Percentiles rank a stretch among this genome's conserved stretches.
phyloP scores from a whole-genome alignment of 2,329 filamentous ascomycete genomes.

The Pyrenophora seminiperda region DNA sequence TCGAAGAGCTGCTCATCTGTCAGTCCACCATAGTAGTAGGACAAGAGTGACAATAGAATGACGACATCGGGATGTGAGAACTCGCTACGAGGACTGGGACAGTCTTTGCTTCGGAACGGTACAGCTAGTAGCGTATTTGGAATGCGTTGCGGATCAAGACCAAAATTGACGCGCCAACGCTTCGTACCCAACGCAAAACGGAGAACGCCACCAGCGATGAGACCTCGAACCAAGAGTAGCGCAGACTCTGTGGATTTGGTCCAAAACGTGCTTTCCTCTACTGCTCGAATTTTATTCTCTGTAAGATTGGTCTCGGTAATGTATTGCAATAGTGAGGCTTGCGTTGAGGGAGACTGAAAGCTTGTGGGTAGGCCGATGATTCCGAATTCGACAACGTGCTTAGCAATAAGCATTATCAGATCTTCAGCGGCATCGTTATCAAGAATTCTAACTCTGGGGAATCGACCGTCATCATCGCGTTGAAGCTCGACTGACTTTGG shows the following conservation, averaged over 20 bases:
- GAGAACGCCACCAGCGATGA: slow-evolving; percentile 61
- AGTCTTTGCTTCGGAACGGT: slow-evolving; percentile 68
- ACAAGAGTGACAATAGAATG: slow-evolving; percentile 32
- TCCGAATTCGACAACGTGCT: slow-evolving; percentile 52
- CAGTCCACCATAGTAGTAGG: slow-evolving; percentile 70
- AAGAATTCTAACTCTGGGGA: slow-evolving; percentile 57
- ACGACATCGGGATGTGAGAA: slow-evolving; percentile 60
- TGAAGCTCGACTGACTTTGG: no score
- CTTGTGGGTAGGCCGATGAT: slow-evolving; percentile 46
- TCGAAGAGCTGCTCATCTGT: slow-evolving; percentile 54
- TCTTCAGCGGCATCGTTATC: slow-evolving; percentile 38
- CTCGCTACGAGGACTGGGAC: slow-evolving; percentile 65
- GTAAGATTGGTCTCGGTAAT: no score
- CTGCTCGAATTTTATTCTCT: no score
- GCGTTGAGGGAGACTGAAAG: slow-evolving; percentile 50
- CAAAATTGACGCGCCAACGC: slow-evolving; percentile 68
- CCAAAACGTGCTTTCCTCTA: no score
- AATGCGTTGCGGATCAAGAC: slow-evolving; percentile 55
- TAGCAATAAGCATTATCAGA: slow-evolving; percentile 31
- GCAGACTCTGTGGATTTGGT: slow-evolving; percentile 31
- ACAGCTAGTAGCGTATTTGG: slow-evolving; percentile 60
- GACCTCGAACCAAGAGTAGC: slow-evolving; percentile 58
- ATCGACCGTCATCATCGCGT: slow-evolving; percentile 38
- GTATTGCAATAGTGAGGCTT: background rate
- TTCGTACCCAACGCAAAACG: slow-evolving; percentile 60